Conservation (phyloP, 805 yeast species). For the Lipomyces starkeyi region DNA sequence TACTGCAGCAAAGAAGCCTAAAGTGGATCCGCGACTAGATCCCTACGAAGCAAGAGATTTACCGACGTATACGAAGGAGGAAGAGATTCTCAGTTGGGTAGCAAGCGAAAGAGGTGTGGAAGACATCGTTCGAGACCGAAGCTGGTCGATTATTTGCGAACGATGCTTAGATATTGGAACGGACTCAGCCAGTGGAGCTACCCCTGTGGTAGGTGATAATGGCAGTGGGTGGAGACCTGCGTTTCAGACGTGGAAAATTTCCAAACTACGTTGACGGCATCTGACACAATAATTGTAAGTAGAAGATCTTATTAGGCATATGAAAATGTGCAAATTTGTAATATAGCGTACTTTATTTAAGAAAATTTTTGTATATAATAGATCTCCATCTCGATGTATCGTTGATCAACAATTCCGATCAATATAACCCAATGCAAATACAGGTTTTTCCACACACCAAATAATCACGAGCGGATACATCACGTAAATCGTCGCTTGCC, state of each 20-base stretch:
- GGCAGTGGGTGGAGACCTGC: constrained; percentile 27
- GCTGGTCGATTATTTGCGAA: constrained; percentile 33
- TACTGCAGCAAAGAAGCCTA: constrained; percentile 48
- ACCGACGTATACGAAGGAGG: constrained; percentile 31
- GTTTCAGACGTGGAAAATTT: constrained; percentile 19
- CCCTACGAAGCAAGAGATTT: constrained; percentile 46
- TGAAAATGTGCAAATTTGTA: not conserved
- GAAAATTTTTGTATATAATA: not conserved
- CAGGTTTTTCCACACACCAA: too few relatives aligned
- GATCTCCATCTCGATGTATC: not conserved
- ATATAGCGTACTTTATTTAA: not conserved
- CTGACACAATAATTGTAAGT: not conserved
- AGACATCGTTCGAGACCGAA: constrained; percentile 38
- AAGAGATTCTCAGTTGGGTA: constrained; percentile 36
- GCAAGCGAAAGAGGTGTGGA: constrained; percentile 37
- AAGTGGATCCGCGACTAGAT: constrained; percentile 46
- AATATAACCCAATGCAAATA: too few relatives aligned
- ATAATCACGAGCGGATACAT: too few relatives aligned
- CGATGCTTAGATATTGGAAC: constrained; percentile 33
- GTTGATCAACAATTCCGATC: too few relatives aligned
- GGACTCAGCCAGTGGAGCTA: not conserved
- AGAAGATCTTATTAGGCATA: not conserved
- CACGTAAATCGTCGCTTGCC: too few relatives aligned
- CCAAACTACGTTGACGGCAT: not conserved
- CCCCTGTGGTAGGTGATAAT: constrained; percentile 10